Base-by-base conservation (phyloP, 2,329 filamentous ascomycete genomes). In the Aureobasidium lini region DNA sequence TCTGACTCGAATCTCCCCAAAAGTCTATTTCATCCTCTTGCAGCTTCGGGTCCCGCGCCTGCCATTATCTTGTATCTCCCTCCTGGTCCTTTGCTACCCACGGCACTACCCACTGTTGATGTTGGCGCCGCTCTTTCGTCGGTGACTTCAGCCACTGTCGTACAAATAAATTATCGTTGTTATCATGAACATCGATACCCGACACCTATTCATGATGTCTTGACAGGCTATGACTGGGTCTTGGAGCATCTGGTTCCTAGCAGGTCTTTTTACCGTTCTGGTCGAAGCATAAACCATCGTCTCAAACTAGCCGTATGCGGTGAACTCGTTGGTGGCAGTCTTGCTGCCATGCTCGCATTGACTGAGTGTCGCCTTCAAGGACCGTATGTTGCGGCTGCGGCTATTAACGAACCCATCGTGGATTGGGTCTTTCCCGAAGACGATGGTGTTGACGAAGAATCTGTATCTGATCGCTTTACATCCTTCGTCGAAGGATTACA, bases 311-410 rank as follows among this genome's bases (percentile, higher is more conserved):
- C 73, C 16, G 72, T 80, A 4, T 76, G 73, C 62, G 79, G 79
- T 28, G 74, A 80, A 64, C 71, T 79, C 6, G 52, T 79, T 7
- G 79, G 79, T 8, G 79, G 75, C 47, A 71, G 73, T 15, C 71
- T 81, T 6, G 78, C 78, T 8, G 72, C 75, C 2, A 76, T 76
- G 70, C 71, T 81, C 4, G 77, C 76, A 1, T 63, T 81, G 67
- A 80, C 78, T 9, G 79, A 81, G 66, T 79, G 76, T 61, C 71
- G 70, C 16, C 59, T 68, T 9, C 72, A 72, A n/a, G 64, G 70
- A 32, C 70, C 68, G 29, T 70, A 75, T 10, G 71, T 81, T 32
- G 67, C 66, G n/a, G 76, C 77, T 29, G 75, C 75, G 6, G 75
- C 76, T 3, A 65, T 79, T 13, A 77, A 75, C 62, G 77, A 76